A percentile compares a stretch with the other conserved stretches of the same genome.
These are phyloP conservation scores for Artemisia annua DNA, from an alignment of 129 eudicot genomes.

Conservation along the genomic window DNA sequence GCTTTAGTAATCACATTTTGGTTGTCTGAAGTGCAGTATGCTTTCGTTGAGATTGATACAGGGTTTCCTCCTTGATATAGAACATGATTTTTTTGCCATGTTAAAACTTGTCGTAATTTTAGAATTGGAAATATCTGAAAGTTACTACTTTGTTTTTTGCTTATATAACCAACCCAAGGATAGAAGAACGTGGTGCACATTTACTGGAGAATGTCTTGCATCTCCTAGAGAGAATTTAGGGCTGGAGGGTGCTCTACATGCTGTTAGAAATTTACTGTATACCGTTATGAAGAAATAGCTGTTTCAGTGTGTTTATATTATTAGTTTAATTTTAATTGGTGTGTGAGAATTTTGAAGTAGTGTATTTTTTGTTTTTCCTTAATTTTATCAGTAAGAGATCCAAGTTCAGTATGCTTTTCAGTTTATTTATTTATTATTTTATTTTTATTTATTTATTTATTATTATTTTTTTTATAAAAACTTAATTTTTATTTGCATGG, in stretches of 20 bases:
- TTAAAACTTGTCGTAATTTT: background rate
- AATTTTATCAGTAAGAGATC: too few species aligned
- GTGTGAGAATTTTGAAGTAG: background rate
- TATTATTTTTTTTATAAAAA: too few species aligned
- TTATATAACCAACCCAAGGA: background rate
- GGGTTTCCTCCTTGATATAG: background rate
- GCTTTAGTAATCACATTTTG: conserved; percentile 9
- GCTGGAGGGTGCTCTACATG: background rate
- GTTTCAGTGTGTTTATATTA: background rate
- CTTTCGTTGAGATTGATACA: background rate
- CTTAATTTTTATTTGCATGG: too few species aligned
- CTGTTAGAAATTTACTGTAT: background rate
- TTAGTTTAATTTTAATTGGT: background rate
- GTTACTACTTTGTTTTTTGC: background rate
- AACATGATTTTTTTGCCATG: background rate
- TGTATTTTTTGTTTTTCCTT: background rate
- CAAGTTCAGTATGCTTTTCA: too few species aligned
- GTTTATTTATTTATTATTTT: too few species aligned
- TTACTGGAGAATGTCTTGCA: background rate
- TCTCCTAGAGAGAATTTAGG: background rate
- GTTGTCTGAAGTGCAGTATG: conserved; percentile 14
- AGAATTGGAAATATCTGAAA: background rate
- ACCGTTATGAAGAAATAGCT: background rate
- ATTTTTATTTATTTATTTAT: too few species aligned
- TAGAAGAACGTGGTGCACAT: background rate